A percentile compares a stretch with the other conserved stretches of the same genome.
Conservation (phyloP, 2,329 filamentous ascomycete genomes). For the Neofusicoccum laricinum region DNA sequence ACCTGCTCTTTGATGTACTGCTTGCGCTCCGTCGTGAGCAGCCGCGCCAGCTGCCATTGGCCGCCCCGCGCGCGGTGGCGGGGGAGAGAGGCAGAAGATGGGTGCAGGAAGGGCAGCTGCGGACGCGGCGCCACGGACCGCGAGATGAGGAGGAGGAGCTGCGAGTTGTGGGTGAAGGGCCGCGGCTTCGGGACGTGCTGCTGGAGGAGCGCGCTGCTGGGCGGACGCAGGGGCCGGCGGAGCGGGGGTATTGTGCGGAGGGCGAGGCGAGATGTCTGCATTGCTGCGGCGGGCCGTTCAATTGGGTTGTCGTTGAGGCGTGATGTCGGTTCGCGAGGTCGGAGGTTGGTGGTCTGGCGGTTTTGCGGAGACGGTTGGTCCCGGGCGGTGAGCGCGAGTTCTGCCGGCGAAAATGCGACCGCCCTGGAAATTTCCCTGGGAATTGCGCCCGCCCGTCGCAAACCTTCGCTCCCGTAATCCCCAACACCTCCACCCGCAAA, state of each 20-base stretch:
- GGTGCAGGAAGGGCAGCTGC: slow-evolving; percentile 64
- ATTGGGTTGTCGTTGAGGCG: background rate
- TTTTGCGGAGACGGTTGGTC: slow-evolving; percentile 1
- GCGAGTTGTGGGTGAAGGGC: slow-evolving; percentile 58
- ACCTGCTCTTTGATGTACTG: slow-evolving; percentile 69
- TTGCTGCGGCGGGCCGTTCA: slow-evolving; percentile 16
- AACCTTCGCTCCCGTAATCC: background rate
- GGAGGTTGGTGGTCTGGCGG: background rate
- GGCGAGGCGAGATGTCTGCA: slow-evolving; percentile 25
- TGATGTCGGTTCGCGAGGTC: background rate
- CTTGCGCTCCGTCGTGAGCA: slow-evolving; percentile 76
- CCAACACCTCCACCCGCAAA: background rate
- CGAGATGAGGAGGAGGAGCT: slow-evolving; percentile 51
- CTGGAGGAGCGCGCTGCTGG: slow-evolving; percentile 22
- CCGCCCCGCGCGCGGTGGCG: slow-evolving; percentile 20
- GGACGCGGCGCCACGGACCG: slow-evolving; percentile 52
- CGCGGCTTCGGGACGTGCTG: slow-evolving; percentile 35
- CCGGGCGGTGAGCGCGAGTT: slow-evolving; percentile 4
- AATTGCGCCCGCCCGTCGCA: background rate
- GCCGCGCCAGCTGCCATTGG: slow-evolving; percentile 59
- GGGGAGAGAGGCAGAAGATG: slow-evolving; percentile 39
- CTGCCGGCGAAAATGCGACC: background rate
- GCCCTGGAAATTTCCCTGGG: slow-evolving; percentile 5
- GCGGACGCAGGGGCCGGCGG: slow-evolving; percentile 24
- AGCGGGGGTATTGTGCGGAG: slow-evolving; percentile 26